These are phyloP conservation scores for Sporothrix variecibatus DNA, from an alignment of 2,329 filamentous ascomycete species.

Conservation along the genomic window DNA sequence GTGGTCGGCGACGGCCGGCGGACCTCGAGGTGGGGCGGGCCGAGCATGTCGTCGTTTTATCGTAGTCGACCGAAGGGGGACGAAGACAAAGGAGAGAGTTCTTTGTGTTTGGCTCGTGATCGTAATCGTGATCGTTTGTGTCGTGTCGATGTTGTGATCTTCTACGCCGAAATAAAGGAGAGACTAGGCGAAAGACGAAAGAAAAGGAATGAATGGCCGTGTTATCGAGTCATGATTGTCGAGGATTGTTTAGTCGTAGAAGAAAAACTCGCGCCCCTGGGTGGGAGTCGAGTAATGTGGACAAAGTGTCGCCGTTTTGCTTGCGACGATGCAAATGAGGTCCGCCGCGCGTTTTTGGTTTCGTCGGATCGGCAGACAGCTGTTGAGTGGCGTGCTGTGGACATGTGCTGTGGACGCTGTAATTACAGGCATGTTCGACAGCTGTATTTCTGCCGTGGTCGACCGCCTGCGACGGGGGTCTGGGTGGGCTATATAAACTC, in stretches of 20 bases:
- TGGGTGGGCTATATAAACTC: constrained; percentile 21
- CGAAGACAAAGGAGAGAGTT: background rate
- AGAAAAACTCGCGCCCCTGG: background rate
- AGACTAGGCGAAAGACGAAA: background rate
- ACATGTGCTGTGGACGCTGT: background rate
- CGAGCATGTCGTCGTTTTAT: constrained; percentile 57
- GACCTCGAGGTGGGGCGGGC: constrained; percentile 59
- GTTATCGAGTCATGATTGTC: constrained; percentile 22
- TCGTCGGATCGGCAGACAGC: background rate
- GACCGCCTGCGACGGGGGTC: background rate
- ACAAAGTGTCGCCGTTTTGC: background rate
- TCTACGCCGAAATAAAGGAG: background rate
- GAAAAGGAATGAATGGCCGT: background rate
- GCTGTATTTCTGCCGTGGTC: background rate
- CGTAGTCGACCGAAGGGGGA: background rate
- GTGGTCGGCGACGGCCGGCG: constrained; percentile 81
- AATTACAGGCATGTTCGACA: background rate
- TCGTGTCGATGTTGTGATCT: background rate
- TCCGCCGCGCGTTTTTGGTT: background rate
- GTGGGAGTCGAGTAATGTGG: background rate
- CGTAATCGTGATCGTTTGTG: background rate
- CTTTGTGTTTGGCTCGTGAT: background rate
- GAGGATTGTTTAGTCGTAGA: background rate
- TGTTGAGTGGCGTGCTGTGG: background rate
- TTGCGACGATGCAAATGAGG: constrained; percentile 4